phyloP scores from a whole-genome alignment of 257 asterid genomes.

The Datura wrightii region DNA sequence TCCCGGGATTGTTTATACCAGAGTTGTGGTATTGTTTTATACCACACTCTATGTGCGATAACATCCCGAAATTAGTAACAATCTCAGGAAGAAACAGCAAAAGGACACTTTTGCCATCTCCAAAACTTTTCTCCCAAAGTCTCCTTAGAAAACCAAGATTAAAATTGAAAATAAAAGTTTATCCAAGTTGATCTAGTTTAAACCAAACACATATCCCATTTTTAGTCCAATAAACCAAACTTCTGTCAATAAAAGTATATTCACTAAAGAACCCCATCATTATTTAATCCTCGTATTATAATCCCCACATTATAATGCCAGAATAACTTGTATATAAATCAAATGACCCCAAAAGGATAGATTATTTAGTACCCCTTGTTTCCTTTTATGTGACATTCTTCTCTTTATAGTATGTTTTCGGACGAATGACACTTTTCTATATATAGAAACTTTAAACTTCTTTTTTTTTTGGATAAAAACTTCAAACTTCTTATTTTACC shows the following conservation, averaged over 20 bases:
- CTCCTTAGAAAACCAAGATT: not conserved
- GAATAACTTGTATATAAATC: not conserved
- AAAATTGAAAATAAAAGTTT: not conserved
- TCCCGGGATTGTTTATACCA: not conserved
- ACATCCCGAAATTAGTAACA: not conserved
- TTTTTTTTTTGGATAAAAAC: not conserved
- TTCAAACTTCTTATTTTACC: not conserved
- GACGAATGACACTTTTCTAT: not conserved
- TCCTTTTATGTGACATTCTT: slow-evolving; percentile 14
- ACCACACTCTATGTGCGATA: not conserved
- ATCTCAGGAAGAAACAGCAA: not conserved
- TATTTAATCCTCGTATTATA: not conserved
- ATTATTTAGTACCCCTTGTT: not conserved
- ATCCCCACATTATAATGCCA: not conserved
- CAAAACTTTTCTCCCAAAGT: not conserved
- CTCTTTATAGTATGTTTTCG: not conserved
- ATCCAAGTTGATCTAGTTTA: not conserved
- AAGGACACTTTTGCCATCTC: slow-evolving; percentile 16
- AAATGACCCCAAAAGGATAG: not conserved
- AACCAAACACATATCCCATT: not conserved
- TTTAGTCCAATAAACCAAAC: not conserved
- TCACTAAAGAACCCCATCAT: not conserved
- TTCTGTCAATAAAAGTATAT: not conserved
- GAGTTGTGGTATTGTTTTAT: slow-evolving; percentile 9
- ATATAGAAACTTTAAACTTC: not conserved